Conservation (phyloP, 2,329 filamentous ascomycete species). For the Alternaria novae-zelandiae region DNA sequence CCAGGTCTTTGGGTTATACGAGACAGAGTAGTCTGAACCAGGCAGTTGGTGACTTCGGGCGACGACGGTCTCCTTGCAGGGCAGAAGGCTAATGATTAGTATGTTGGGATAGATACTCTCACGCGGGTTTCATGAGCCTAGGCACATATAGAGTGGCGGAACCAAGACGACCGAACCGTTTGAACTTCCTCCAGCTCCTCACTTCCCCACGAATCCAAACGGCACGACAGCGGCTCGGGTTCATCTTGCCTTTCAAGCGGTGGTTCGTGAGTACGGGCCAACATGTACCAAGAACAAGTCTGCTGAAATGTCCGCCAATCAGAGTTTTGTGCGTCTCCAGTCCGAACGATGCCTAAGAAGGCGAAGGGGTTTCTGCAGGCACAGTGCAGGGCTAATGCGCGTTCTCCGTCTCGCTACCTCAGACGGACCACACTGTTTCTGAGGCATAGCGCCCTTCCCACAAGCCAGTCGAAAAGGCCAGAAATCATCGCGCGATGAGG, state of each 20-base stretch:
- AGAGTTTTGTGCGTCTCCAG: neutral
- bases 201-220: neutral
- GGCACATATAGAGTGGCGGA: neutral
- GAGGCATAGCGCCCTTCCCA: neutral
- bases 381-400: constrained; percentile 1
- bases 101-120: neutral
- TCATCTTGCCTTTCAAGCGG: neutral
- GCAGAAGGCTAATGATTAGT: neutral
- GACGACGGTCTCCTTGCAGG: neutral
- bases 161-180: neutral
- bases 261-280: neutral
- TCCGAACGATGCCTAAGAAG: neutral
- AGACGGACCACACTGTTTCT: neutral
- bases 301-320: neutral
- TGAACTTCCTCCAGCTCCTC: neutral
- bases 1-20: constrained; percentile 7
- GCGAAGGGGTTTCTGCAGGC: constrained; percentile 2
- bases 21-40: neutral
- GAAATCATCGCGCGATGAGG: neutral
- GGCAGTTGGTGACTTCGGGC: neutral
- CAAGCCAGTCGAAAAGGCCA: neutral
- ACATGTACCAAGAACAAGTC: neutral
- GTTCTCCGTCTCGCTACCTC: constrained; percentile 5
- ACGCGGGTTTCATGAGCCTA: neutral
- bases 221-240: neutral